phyloP scores from a whole-genome alignment of 78 protist species.

The slime mould (Dictyostelium discoideum) region DNA sequence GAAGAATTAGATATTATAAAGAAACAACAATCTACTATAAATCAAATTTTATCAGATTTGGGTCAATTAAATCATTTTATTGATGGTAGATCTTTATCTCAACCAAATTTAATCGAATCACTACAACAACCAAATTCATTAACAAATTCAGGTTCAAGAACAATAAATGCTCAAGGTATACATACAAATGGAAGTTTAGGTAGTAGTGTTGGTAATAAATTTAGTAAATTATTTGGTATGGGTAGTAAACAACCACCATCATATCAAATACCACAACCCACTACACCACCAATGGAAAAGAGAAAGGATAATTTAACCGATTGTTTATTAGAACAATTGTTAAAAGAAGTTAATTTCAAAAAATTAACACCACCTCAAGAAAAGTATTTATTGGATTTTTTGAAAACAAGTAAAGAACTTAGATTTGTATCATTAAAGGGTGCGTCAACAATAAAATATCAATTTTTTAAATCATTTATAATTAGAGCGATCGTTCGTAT shows the following conservation, averaged over 20 bases:
- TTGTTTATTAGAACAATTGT: background rate
- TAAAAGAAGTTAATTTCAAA: background rate
- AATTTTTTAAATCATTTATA: background rate
- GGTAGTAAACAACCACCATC: background rate
- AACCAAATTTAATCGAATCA: background rate
- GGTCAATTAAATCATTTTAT: background rate
- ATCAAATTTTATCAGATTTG: background rate
- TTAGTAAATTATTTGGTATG: background rate
- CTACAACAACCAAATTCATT: background rate
- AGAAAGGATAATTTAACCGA: background rate
- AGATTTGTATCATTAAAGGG: background rate
- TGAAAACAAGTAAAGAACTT: background rate
- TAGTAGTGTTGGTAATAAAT: background rate
- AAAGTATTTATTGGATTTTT: background rate
- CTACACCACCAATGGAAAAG: background rate
- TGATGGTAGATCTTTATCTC: background rate
- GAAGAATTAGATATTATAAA: background rate
- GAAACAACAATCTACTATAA: background rate
- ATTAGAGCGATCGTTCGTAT: background rate
- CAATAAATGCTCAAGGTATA: background rate
- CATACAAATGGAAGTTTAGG: background rate
- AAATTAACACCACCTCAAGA: background rate
- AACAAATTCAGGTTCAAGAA: background rate
- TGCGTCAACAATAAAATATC: background rate
- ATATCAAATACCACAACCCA: background rate